These are phyloP conservation scores for Wickerhamiella infanticola DNA, from an alignment of 1,139 yeast genomes.

Conservation along the genomic window DNA sequence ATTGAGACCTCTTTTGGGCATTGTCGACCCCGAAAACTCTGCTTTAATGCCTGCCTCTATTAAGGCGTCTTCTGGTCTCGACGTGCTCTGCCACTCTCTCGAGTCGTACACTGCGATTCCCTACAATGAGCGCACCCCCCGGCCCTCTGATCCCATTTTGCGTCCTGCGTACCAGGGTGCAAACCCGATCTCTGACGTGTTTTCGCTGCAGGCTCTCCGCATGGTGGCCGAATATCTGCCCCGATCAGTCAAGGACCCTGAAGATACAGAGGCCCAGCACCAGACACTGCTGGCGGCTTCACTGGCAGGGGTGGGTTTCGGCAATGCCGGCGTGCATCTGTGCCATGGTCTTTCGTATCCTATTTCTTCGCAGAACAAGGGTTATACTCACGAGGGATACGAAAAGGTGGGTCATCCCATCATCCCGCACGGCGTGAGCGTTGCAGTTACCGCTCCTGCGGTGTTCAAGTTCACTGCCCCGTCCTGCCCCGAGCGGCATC, in stretches of 20 bases:
- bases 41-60: slow-evolving; percentile 30
- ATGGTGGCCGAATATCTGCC: slow-evolving; percentile 28
- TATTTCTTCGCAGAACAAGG: slow-evolving; percentile 26
- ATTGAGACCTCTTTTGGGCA: slow-evolving; percentile 26
- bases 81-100: slow-evolving; percentile 31
- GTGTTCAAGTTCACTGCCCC: slow-evolving; percentile 28
- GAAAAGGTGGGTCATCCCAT: slow-evolving; percentile 25
- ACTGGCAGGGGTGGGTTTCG: slow-evolving; percentile 30
- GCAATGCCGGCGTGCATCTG: slow-evolving; percentile 30
- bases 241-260: slow-evolving; percentile 25
- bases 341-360: slow-evolving; percentile 30
- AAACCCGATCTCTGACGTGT: slow-evolving; percentile 29
- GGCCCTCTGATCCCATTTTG: slow-evolving; percentile 26
- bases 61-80: slow-evolving; percentile 31
- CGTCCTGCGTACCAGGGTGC: slow-evolving; percentile 32
- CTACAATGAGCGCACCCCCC: slow-evolving; percentile 26
- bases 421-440: slow-evolving; percentile 29
- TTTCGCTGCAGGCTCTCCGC: slow-evolving; percentile 26
- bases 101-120: slow-evolving; percentile 32
- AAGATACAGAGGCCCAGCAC: slow-evolving; percentile 27
- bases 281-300: slow-evolving; percentile 29
- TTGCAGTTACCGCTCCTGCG: slow-evolving; percentile 29
- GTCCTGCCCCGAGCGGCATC: slow-evolving; percentile 28
- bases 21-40: slow-evolving; percentile 30
- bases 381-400: slow-evolving; percentile 27